Base-by-base conservation (phyloP, 176 grass and related monocot species). In the Eragrostis curvula region DNA sequence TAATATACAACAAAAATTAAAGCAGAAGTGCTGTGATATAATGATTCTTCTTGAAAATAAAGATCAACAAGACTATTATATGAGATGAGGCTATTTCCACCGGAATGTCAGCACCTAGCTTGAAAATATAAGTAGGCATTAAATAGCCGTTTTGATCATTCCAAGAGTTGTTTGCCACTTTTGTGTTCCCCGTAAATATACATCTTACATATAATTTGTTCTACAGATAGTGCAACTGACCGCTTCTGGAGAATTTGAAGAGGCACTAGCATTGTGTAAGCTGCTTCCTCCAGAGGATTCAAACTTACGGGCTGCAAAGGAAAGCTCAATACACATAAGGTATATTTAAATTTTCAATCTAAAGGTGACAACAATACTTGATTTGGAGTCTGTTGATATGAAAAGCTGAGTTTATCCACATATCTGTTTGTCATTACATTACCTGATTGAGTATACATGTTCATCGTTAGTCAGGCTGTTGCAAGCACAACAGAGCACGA, bases 321-420 rank as follows among this genome's bases (percentile, higher is more conserved):
- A 99, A 89, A 96, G 92, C 83, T 96, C 93, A 86, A 99, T 99
- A 85, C 96, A 96, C 77, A 92, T 99, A 71, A 99, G 96, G 96
- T 96, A 87, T 85, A 45, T 21, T 61, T 72, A 79, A 47, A 23
- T 50, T 80, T 50, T 28, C 18, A 41, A 36, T 82, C 46, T 43
- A 42, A 77, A 63, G 23, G 66, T 29, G 3, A 78, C 27, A 32
- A 69, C n/a, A 66, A 9, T 41, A 73, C 70, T 71, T 36, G 5
- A 28, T 92, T 46, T 80, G 43, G 11, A 63, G 64, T 66, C 21
- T 66, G 57, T 75, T 63, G 29, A 46, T 40, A 70, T 68, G 23
- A 32, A 79, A 25, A 45, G 1, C 40, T 30, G 58, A 45, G 58
- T 63, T 25, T 25, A 44, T 67, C 57, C 65, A 41, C 21, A 9